A percentile compares a stretch with the other conserved stretches of the same genome.
Evolutionary conservation across 140 eudicot genomes (phyloP).

Genomic region (Anethum foeniculum): DNA sequence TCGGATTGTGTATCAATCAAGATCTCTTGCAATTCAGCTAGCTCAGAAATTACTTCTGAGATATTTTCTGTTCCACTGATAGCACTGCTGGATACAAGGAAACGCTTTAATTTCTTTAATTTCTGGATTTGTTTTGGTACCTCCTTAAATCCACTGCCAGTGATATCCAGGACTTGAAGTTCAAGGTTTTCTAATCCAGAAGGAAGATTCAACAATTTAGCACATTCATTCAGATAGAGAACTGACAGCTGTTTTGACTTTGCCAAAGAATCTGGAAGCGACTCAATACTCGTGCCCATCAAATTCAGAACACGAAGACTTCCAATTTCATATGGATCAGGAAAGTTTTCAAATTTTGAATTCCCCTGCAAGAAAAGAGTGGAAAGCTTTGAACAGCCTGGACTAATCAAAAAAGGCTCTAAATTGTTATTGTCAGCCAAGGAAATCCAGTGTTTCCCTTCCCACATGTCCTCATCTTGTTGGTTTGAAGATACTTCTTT

Average conservation of each 20-base stretch:
- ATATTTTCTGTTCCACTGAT: not conserved
- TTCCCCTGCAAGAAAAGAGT: not conserved
- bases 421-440: not conserved
- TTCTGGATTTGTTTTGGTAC: not conserved
- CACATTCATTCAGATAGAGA: not conserved
- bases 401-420: not conserved
- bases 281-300: not conserved
- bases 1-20: not conserved
- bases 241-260: not conserved
- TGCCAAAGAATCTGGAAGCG: not conserved
- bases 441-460: not conserved
- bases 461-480: not conserved
- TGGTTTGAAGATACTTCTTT: not conserved
- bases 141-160: not conserved
- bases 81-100: not conserved
- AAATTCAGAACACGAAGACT: not conserved
- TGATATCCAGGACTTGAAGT: conserved; percentile 9
- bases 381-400: not conserved
- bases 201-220: not conserved
- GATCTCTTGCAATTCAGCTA: not conserved
- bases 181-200: not conserved
- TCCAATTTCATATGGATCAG: not conserved
- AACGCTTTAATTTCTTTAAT: not conserved
- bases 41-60: not conserved
- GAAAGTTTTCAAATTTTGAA: not conserved